Base-by-base conservation (phyloP, 495 filamentous ascomycete genomes). In the Aspergillus affinis region DNA sequence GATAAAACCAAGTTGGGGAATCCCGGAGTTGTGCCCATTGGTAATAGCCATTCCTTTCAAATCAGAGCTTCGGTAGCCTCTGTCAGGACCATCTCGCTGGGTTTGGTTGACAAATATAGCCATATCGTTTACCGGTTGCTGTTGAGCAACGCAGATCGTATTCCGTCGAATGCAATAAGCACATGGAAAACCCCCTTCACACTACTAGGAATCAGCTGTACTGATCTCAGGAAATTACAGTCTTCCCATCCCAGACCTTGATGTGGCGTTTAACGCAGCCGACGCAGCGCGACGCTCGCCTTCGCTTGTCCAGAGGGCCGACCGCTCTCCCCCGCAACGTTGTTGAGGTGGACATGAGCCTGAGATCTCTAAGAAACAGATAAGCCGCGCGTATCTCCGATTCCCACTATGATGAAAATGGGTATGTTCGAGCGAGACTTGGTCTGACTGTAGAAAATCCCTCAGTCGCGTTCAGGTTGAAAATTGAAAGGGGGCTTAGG, bases 261-360 rank as follows among this genome's bases (percentile, higher is more conserved):
- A 63, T 59, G 56, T 51, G 26, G 18, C 61, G 55, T 41, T 54
- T 45, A 6, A 56, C 61, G n/a, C 61, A 63, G 48, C 41, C 44
- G 48, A 50, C 10, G 51, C 61, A 63, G 49, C 61, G 50, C 7
- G 48, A 54, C 23, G 54, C 20, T 21, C 26, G 46, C 32, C 51
- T 63, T 20, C 61, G 55, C 49, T 58, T 58, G 50, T 63, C 61
- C 18, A 63, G 45, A 8, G 61, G 61, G 15, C 61, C 61, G 19
- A 63, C 55, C 18, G 52, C 48, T 61, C 52, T 57, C 10, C 15
- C 36, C 29, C 29, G 29, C 29, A 30, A 4, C 8, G 29, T 30
- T 30, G 29, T 8, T 30, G 29, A 30, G 4, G 29, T 30, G 29
- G 29, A 30, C 29, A 30, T 30, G 8, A 30, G 29, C 29, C 29